Base-by-base conservation (phyloP, 345 rosid species). In the Excoecaria cochinchinensis region DNA sequence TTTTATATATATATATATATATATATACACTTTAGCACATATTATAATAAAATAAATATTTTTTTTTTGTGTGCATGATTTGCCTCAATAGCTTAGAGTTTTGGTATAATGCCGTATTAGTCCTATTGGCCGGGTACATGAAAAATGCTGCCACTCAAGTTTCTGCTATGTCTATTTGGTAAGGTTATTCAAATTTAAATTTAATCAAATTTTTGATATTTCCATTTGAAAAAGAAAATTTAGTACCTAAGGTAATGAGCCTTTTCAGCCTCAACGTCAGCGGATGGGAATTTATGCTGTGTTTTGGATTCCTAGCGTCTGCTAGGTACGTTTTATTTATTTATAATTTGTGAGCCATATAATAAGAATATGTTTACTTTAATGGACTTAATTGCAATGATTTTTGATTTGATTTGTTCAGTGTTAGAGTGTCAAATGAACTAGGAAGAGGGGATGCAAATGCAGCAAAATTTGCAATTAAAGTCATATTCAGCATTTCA, bases 101-200 rank as follows among this genome's bases (percentile, higher is more conserved):
- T 3, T 93, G 98, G 98, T 93, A 91, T 84, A 61, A 70, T 83
- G 86, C 92, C 10, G 52, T 91, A n/a, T 76, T 93, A 10, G 90
- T 93, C 22, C 74, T 93, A 16, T 51, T 91, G 59, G 92, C 97
- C 4, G 97, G 97, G 56, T 89, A 93, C 79, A 77, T 91, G 89
- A 42, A 78, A 52, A 80, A 89, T 84, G 98, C 97, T 0, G 74
- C 82, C 6, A 57, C 84, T 50, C 81, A 87, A 31, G 86, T 94
- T 71, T 85, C 94, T 67, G 97, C 98, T 8, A 84, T 94, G 82
- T 89, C 98, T 66, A 86, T 94, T 62, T 94, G 98, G 98, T 94
- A 90, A 79, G 76, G 25, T 10, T 22, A 42, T 65, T 14, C 1
- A 67, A 21, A 36, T 25, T 16, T 42, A 3, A n/a, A 40, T 17